These are phyloP conservation scores for Exophiala sideris DNA, from an alignment of 2,329 filamentous ascomycete species.

Conservation along the genomic window DNA sequence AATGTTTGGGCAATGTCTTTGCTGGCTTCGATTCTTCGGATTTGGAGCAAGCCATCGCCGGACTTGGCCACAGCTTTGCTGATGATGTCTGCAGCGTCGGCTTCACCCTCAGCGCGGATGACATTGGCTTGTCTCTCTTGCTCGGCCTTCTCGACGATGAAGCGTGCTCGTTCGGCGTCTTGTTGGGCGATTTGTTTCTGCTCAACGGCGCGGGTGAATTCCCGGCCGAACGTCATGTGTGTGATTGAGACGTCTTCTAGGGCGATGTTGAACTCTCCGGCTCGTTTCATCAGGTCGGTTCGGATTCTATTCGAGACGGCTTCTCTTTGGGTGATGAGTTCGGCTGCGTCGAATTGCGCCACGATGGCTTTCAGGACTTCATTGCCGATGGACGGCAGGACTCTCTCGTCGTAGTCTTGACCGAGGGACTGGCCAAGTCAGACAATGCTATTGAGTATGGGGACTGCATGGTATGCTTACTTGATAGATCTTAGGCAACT, in stretches of 20 bases:
- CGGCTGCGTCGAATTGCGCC: slow-evolving; percentile 95
- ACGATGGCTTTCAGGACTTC: slow-evolving; percentile 99
- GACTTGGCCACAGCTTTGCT: slow-evolving; percentile 88
- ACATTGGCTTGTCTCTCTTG: slow-evolving; percentile 98
- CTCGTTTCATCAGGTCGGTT: slow-evolving; percentile 84
- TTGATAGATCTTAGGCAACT: slow-evolving; percentile 97
- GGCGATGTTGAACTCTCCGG: slow-evolving; percentile 96
- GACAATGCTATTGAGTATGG: slow-evolving; percentile 4
- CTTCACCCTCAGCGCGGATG: slow-evolving; percentile 96
- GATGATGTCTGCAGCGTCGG: slow-evolving; percentile 93
- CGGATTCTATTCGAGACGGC: slow-evolving; percentile 94
- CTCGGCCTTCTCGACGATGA: slow-evolving; percentile 98
- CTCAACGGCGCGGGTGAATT: slow-evolving; percentile 98
- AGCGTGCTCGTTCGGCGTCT: slow-evolving; percentile 92
- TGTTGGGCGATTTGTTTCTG: slow-evolving; percentile 99
- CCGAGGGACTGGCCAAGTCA: no score
- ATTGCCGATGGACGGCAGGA: slow-evolving; percentile 97
- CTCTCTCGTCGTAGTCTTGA: slow-evolving; percentile 96
- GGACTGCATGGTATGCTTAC: slow-evolving; percentile 49
- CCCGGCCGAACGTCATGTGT: slow-evolving; percentile 99
- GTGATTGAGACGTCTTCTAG: slow-evolving; percentile 99
- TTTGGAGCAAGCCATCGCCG: slow-evolving; percentile 91
- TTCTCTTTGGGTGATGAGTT: slow-evolving; percentile 98
- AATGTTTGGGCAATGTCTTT: slow-evolving; percentile 92
- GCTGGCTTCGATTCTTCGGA: slow-evolving; percentile 94